phyloP scores from a whole-genome alignment of 768 basidiomycete genomes.

The Pleurotus giganteus region DNA sequence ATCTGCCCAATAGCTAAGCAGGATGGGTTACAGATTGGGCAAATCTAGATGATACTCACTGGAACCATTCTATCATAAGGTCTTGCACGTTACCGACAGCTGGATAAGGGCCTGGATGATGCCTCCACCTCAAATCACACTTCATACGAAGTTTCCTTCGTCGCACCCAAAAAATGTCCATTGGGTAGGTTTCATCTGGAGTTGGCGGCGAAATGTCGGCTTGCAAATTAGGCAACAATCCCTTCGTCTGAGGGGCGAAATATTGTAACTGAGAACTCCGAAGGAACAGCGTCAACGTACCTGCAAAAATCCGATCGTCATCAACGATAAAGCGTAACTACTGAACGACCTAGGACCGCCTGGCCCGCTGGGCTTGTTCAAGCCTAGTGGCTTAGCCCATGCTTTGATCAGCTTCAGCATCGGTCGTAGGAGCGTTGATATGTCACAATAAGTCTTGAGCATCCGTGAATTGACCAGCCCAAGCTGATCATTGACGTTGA shows the following conservation, averaged over 20 bases:
- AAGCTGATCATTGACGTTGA: slow-evolving; percentile 64
- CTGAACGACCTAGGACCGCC: slow-evolving; percentile 42
- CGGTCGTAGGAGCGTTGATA: slow-evolving; percentile 40
- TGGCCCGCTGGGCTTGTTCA: slow-evolving; percentile 46
- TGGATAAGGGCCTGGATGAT: slow-evolving; percentile 13
- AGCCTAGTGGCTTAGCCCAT: slow-evolving; percentile 55
- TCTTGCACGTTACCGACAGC: slow-evolving; percentile 15
- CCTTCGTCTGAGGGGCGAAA: slow-evolving; percentile 30
- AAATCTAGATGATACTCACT: slow-evolving; percentile 27
- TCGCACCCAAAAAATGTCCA: slow-evolving; percentile 31
- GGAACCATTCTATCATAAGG: slow-evolving; percentile 39
- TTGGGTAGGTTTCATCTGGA: slow-evolving; percentile 1
- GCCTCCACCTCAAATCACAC: slow-evolving; percentile 31
- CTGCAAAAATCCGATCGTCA: slow-evolving; percentile 62
- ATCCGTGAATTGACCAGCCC: slow-evolving; percentile 52
- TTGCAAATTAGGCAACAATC: slow-evolving; percentile 54
- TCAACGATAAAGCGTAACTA: slow-evolving; percentile 59
- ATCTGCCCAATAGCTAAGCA: slow-evolving; percentile 42
- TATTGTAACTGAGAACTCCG: neutral
- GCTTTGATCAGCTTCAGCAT: slow-evolving; percentile 49
- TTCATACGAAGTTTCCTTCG: slow-evolving; percentile 9
- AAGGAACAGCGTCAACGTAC: slow-evolving; percentile 27
- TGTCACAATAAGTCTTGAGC: slow-evolving; percentile 47
- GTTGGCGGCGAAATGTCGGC: slow-evolving; percentile 22
- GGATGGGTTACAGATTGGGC: neutral